These are phyloP conservation scores for Colletotrichum tropicale DNA, from an alignment of 2,329 filamentous ascomycete genomes.

Conservation along the genomic window DNA sequence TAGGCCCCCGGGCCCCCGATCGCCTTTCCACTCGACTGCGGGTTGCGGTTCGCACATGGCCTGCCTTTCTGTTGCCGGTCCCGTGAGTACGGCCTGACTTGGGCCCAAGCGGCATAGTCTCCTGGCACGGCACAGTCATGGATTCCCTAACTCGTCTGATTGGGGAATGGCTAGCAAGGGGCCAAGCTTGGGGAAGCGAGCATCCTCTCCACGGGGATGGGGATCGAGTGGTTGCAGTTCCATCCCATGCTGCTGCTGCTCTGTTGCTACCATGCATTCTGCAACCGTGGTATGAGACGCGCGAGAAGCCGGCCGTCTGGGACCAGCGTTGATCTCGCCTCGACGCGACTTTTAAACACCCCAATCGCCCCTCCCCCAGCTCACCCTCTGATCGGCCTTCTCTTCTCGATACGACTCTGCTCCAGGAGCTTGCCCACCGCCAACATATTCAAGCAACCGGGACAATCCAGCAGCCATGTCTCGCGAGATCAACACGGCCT, in stretches of 20 bases:
- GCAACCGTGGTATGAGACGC: not conserved
- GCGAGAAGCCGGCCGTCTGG: not conserved
- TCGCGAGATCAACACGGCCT: conserved; percentile 5
- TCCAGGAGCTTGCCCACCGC: conserved; percentile 2
- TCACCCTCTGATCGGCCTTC: not conserved
- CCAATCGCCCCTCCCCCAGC: not conserved
- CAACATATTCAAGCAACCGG: not conserved
- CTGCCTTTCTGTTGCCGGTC: not conserved
- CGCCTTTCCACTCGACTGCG: not conserved
- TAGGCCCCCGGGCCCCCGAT: not conserved
- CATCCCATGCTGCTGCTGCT: not conserved
- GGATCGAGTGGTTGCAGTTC: not conserved
- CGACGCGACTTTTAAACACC: conserved; percentile 8
- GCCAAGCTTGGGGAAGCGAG: conserved; percentile 5
- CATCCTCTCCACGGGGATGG: not conserved
- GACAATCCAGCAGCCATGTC: conserved; percentile 1
- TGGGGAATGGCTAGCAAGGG: conserved; percentile 2
- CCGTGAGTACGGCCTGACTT: conserved; percentile 7
- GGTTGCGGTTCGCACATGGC: conserved; percentile 1
- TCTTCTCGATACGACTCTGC: conserved; percentile 3
- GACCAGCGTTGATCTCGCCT: conserved; percentile 1
- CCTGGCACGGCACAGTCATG: not conserved
- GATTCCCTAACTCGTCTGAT: not conserved
- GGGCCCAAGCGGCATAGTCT: not conserved
- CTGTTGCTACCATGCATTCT: not conserved